Evolutionary conservation across 495 filamentous ascomycete genomes (phyloP), one percentile per base, ranked within the genome.

Genomic region (Aspergillus sparsus): DNA sequence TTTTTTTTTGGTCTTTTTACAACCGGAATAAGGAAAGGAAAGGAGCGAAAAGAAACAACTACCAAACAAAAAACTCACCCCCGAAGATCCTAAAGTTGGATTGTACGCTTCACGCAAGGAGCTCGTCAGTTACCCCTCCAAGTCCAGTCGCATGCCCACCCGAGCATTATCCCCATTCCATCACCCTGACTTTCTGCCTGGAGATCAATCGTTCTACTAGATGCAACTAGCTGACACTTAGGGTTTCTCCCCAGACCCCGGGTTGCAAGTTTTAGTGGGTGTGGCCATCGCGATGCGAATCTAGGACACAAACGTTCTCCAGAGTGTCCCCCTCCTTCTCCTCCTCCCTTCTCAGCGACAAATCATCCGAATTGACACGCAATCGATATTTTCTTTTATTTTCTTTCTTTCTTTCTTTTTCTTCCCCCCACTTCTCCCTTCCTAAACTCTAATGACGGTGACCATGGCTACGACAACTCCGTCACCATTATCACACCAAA

Each of bases 381-480:
- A 55, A 64, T 63, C 51, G 18, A 51, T 16, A 35, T 21, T 3
- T 8, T 33, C 16, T 45, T 50, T 11, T 49, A 12, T 53, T 31
- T 8, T 42, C 18, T 9, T 46, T 47, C 6, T 55, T 50, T 18
- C 33, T 39, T 44, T 54, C 49, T 45, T 45, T 21, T 47, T 34
- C 16, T 49, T 18, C 44, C 34, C 45, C 31, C 33, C 49, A 12
- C 21, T 27, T 27, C 21, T 27, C 21, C 21, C 21, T 27, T 27
- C 21, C 12, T 37, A 16, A 21, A 44, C 27, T 55, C 34, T 50
- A 15, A 65, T 64, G 82, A 79, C 81, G 63, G 75, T 80, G 63
- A 78, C 80, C 71, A 83, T 85, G 81, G 81, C 87, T 73, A 75
- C 84, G 62, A 81, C 84, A 75, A 80, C 85, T 64, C 74, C 84